phyloP scores from a whole-genome alignment of 2,329 filamentous ascomycete genomes.

The Sarocladiaceae sp. region DNA sequence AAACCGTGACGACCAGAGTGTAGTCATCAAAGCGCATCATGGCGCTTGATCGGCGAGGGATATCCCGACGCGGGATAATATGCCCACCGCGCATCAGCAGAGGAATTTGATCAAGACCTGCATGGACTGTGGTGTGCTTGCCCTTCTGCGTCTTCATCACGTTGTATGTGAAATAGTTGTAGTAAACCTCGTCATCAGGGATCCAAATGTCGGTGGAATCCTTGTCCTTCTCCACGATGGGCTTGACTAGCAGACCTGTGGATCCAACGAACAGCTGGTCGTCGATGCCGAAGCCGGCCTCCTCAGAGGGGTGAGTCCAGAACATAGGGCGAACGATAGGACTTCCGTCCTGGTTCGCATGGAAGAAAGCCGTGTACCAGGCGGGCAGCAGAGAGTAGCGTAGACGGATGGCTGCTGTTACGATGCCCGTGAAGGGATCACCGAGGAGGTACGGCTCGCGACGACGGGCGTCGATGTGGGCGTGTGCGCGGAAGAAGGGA shows the following conservation, averaged over 20 bases:
- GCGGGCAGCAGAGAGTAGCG: conserved; percentile 84
- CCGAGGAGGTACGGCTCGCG: conserved; percentile 87
- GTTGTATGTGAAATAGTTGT: conserved; percentile 89
- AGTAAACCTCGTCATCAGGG: conserved; percentile 83
- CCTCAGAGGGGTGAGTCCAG: conserved; percentile 82
- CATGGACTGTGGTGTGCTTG: conserved; percentile 61
- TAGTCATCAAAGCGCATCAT: conserved; percentile 95
- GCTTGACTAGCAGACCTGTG: conserved; percentile 88
- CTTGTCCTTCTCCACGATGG: conserved; percentile 72
- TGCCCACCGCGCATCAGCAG: conserved; percentile 90
- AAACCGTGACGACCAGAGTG: conserved; percentile 72
- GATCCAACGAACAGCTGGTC: conserved; percentile 88
- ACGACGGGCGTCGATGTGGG: conserved; percentile 91
- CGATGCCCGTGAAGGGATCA: conserved; percentile 78
- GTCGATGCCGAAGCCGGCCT: conserved; percentile 80
- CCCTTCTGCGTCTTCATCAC: conserved; percentile 63
- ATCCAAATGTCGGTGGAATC: conserved; percentile 75
- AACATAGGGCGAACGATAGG: conserved; percentile 90
- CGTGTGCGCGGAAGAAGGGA: conserved; percentile 95
- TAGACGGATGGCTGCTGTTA: conserved; percentile 79
- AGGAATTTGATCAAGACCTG: conserved; percentile 80
- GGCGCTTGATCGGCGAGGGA: conserved; percentile 74
- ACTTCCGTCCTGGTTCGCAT: conserved; percentile 73
- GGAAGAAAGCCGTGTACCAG: conserved; percentile 96
- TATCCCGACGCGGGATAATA: conserved; percentile 84